Base-by-base conservation (phyloP, 2,329 filamentous ascomycete genomes). In the Fusarium sp. region DNA sequence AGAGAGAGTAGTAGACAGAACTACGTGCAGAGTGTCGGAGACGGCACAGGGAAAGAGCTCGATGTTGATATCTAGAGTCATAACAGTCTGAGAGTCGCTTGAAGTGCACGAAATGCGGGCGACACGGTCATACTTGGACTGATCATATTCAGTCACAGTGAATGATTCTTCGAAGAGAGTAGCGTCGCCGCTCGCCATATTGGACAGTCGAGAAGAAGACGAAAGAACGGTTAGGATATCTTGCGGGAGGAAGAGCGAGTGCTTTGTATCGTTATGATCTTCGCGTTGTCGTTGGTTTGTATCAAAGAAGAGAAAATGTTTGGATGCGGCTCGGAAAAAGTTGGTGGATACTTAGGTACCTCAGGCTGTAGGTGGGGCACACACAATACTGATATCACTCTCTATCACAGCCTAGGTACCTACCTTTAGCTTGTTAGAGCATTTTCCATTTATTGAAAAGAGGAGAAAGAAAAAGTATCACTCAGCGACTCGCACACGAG, bases 91-190 rank as follows among this genome's bases (percentile, higher is more conserved):
- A 77, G 89, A 89, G 84, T 97, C 94, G 75, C 89, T 87, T 30
- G 93, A 96, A 58, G 89, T 93, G 80, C 91, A 95, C 62, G 87
- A 90, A 80, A 98, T 90, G 77, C 96, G 96, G 62, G 94, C 93
- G 32, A 98, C 96, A 74, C 96, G 94, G 85, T 98, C 96, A 85
- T 99, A 99, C 85, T 98, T 97, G 79, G 92, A 89, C 79, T 91
- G 89, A 85, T 97, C 93, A 82, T 94, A 86, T 62, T 89, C 85
- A 76, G 91, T 96, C 79, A 98, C 88, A 70, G 89, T 93, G 88
- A 98, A 98, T 79, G 90, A 92, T 81, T 97, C 95, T 85, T 98
- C 95, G 85, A 97, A 97, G 83, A 98, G 93, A 79, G 96, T 92
- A 66, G 95, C 92, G 85, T 98, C 96, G 76, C 93, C 92, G 75